phyloP scores from a whole-genome alignment of 164 flowering plant species.

The Umbellularia californica region DNA sequence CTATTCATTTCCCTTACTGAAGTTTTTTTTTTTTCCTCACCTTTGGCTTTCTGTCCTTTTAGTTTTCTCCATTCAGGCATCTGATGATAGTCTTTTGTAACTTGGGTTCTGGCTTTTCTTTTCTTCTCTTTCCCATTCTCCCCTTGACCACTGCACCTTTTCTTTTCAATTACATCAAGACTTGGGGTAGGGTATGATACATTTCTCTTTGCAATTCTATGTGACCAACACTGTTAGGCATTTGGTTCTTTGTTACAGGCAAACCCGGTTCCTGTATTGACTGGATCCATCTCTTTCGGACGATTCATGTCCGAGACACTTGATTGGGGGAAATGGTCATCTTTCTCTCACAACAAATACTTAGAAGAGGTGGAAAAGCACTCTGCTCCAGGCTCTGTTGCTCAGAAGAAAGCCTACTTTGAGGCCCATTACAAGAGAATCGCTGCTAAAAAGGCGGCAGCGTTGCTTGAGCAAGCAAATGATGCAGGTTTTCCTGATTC shows the following conservation, averaged over 20 bases:
- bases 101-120: background rate
- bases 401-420: conserved; percentile 79
- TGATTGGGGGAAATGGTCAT: conserved; percentile 85
- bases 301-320: conserved; percentile 67
- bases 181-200: background rate
- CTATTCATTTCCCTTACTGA: background rate
- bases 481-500: conserved; percentile 11
- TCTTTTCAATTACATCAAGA: background rate
- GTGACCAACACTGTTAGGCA: background rate
- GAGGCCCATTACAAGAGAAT: conserved; percentile 75
- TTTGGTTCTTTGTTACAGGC: conserved; percentile 34
- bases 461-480: conserved; percentile 40
- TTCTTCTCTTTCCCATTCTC: background rate
- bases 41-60: background rate
- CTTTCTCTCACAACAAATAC: conserved; percentile 68
- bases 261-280: conserved; percentile 41
- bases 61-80: background rate
- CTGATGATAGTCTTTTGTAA: background rate
- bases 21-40: background rate
- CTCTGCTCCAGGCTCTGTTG: conserved; percentile 80
- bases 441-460: conserved; percentile 52
- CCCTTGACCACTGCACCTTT: background rate
- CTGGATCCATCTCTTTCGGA: conserved; percentile 76
- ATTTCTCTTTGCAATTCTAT: background rate
- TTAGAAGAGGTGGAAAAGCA: conserved; percentile 72